Evolutionary conservation across 495 filamentous ascomycete genomes (phyloP).

Genomic region (Penicillium odoratum): DNA sequence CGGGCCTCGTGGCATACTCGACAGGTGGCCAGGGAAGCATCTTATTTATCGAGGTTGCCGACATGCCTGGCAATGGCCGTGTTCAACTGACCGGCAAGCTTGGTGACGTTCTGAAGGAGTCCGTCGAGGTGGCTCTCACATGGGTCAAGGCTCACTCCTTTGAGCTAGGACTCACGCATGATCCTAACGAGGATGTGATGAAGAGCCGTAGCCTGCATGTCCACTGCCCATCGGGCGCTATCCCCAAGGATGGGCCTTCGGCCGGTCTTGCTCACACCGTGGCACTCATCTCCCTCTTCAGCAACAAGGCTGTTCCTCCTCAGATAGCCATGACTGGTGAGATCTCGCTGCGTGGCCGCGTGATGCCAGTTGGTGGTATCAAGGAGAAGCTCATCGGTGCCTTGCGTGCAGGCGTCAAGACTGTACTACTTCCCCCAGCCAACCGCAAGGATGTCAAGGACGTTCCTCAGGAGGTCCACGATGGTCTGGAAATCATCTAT

Average conservation of each 20-base stretch:
- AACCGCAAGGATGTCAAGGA: constrained; percentile 95
- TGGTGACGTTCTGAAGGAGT: constrained; percentile 97
- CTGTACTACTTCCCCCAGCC: constrained; percentile 80
- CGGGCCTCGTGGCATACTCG: constrained; percentile 94
- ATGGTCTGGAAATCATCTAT: constrained; percentile 84
- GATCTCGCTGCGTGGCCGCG: constrained; percentile 81
- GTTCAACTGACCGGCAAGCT: constrained; percentile 98
- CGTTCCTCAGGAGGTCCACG: constrained; percentile 83
- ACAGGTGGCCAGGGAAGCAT: constrained; percentile 93
- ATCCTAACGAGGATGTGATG: constrained; percentile 90
- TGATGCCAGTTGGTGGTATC: constrained; percentile 91
- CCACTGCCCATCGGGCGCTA: constrained; percentile 92
- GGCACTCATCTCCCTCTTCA: constrained; percentile 88
- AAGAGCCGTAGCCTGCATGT: constrained; percentile 93
- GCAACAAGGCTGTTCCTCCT: constrained; percentile 82
- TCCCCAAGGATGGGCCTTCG: constrained; percentile 89
- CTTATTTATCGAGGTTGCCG: constrained; percentile 95
- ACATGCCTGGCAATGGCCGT: constrained; percentile 91
- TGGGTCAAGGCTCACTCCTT: constrained; percentile 98
- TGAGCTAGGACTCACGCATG: constrained; percentile 79
- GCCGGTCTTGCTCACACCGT: constrained; percentile 94
- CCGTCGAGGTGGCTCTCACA: constrained; percentile 89
- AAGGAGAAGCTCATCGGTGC: constrained; percentile 99
- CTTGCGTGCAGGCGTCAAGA: constrained; percentile 89
- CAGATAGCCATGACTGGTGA: constrained; percentile 98